Evolutionary conservation across 441 rosid genomes (phyloP).

Genomic region (Pelargonium cotyledonis): DNA sequence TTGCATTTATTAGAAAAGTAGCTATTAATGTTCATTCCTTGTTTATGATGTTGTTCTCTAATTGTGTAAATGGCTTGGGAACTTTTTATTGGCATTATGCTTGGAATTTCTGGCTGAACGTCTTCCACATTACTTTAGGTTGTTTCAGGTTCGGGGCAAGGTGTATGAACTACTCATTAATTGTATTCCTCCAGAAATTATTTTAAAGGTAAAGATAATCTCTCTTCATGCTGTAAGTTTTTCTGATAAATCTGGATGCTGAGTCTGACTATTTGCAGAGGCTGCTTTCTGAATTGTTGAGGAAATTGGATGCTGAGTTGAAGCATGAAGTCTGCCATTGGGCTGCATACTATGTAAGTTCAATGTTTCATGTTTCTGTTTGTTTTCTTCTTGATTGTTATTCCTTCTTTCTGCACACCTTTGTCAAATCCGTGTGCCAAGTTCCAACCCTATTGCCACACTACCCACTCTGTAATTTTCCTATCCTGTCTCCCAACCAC

Average conservation of each 20-base stretch:
- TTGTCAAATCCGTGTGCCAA: not conserved
- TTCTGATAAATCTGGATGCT: slow-evolving; percentile 2
- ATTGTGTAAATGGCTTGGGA: not conserved
- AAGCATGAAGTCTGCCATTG: slow-evolving; percentile 93
- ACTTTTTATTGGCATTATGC: slow-evolving; percentile 4
- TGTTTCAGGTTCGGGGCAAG: slow-evolving; percentile 85
- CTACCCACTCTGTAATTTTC: not conserved
- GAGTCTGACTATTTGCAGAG: slow-evolving; percentile 37
- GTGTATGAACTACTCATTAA: slow-evolving; percentile 75
- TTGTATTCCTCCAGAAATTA: slow-evolving; percentile 79
- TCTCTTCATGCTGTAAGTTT: slow-evolving; percentile 1
- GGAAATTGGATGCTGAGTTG: slow-evolving; percentile 77
- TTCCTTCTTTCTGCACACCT: not conserved
- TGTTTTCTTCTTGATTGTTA: not conserved
- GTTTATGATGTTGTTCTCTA: not conserved
- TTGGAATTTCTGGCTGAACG: slow-evolving; percentile 19
- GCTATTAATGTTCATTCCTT: not conserved
- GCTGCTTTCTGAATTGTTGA: slow-evolving; percentile 67
- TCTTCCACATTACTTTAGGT: slow-evolving; percentile 34
- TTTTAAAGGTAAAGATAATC: slow-evolving; percentile 55
- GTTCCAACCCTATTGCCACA: not conserved
- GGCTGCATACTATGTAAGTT: slow-evolving; percentile 91
- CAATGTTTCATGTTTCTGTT: slow-evolving; percentile 4
- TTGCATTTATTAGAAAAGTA: not conserved
- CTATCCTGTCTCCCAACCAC: not conserved